A percentile compares a stretch with the other conserved stretches of the same genome.
These are phyloP conservation scores for Kwoniella newhampshirensis DNA, from an alignment of 768 basidiomycete species.

Conservation along the genomic window DNA sequence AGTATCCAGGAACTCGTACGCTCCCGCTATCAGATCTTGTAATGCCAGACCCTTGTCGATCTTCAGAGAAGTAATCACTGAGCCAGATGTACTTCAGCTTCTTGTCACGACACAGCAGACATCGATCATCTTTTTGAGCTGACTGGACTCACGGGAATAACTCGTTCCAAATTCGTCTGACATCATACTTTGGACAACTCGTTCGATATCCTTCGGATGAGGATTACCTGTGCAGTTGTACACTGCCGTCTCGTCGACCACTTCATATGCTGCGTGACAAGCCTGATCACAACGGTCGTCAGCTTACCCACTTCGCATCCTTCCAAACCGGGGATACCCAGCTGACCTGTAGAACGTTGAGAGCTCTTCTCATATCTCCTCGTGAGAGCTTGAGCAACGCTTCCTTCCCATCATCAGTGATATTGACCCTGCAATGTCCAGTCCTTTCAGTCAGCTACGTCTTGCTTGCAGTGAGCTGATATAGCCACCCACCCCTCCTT, in stretches of 20 bases:
- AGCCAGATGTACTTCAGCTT: too few species aligned
- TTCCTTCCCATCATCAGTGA: constrained; percentile 79
- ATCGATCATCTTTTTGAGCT: too few species aligned
- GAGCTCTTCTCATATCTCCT: constrained; percentile 95
- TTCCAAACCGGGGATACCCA: background rate
- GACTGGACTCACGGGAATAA: constrained; percentile 58
- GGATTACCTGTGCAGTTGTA: constrained; percentile 97
- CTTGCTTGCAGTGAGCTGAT: background rate
- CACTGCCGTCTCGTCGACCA: constrained; percentile 81
- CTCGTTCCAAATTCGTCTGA: constrained; percentile 91
- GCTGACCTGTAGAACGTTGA: constrained; percentile 80
- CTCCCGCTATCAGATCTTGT: constrained; percentile 87
- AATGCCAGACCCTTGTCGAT: constrained; percentile 89
- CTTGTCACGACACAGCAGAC: too few species aligned
- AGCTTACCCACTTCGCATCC: background rate
- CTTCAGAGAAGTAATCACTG: constrained; percentile 84
- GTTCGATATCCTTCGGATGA: constrained; percentile 90
- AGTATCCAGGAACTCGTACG: constrained; percentile 84
- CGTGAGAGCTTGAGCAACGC: constrained; percentile 88
- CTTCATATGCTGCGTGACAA: constrained; percentile 93
- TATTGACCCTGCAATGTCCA: constrained; percentile 66
- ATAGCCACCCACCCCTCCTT: constrained; percentile 68
- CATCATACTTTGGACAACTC: constrained; percentile 92
- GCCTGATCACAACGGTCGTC: constrained; percentile 56
- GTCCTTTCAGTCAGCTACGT: background rate